Percentiles rank a stretch among this genome's conserved stretches.
These are phyloP conservation scores for Coemansia sp. DNA, from an alignment of 192 early-diverging fungal species.

Conservation along the genomic window DNA sequence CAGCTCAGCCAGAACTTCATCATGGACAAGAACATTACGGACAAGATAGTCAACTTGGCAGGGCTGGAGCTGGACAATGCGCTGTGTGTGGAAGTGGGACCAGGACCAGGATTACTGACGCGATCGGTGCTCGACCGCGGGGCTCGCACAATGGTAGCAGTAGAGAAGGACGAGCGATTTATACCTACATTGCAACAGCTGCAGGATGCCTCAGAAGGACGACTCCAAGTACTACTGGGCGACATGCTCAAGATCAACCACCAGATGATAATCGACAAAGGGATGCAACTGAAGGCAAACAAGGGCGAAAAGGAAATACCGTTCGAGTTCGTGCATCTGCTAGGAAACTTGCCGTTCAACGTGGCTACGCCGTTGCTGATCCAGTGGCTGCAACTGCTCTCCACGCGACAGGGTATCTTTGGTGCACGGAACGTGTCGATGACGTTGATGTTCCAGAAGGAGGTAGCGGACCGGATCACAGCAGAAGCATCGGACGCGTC, in stretches of 20 bases:
- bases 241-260: constrained; percentile 68
- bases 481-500: constrained; percentile 55
- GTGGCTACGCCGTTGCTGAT: constrained; percentile 69
- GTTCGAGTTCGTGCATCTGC: constrained; percentile 57
- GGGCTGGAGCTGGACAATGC: constrained; percentile 57
- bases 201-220: constrained; percentile 61
- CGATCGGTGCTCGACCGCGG: constrained; percentile 73
- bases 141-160: constrained; percentile 61
- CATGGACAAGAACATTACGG: constrained; percentile 79
- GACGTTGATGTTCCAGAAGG: constrained; percentile 85
- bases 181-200: constrained; percentile 70
- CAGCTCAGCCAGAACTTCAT: constrained; percentile 84
- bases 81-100: constrained; percentile 75
- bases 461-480: constrained; percentile 68
- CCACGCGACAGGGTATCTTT: constrained; percentile 62
- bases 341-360: constrained; percentile 83
- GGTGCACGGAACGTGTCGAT: constrained; percentile 55
- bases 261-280: constrained; percentile 50
- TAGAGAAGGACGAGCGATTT: constrained; percentile 76
- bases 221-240: constrained; percentile 60
- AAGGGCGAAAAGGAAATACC: constrained; percentile 9
- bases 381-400: constrained; percentile 69
- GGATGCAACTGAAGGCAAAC: constrained; percentile 6
- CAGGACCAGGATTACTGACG: constrained; percentile 76
- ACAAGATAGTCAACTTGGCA: constrained; percentile 66